Evolutionary conservation across 495 filamentous ascomycete species (phyloP).

Genomic region (Endocarpon pusillum): DNA sequence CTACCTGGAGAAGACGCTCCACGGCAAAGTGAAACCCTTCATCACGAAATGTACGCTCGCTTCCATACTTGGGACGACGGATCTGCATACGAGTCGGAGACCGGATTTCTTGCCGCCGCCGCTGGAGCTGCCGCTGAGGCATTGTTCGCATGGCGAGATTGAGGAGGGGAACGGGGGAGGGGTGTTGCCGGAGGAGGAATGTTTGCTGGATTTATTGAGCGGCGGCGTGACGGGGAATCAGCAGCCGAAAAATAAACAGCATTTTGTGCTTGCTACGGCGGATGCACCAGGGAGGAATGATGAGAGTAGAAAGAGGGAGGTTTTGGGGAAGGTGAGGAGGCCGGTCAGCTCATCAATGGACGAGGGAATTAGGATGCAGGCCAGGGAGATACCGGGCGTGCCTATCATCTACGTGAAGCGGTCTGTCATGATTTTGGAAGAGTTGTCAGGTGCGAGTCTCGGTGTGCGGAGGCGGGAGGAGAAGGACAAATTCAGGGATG

Average conservation of each 20-base stretch:
- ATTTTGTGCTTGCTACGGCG: constrained; percentile 72
- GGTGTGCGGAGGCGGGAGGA: constrained; percentile 50
- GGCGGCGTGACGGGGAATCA: constrained; percentile 31
- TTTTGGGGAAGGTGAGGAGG: constrained; percentile 18
- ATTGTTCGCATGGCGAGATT: constrained; percentile 78
- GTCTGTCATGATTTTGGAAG: constrained; percentile 81
- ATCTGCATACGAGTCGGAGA: constrained; percentile 17
- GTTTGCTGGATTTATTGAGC: constrained; percentile 61
- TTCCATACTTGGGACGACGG: constrained; percentile 26
- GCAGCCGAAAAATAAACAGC: constrained; percentile 57
- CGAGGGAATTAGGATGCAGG: constrained; percentile 15
- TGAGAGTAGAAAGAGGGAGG: constrained; percentile 10
- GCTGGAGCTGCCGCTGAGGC: constrained; percentile 53
- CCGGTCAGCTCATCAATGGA: constrained; percentile 6
- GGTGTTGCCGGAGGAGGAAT: constrained; percentile 58
- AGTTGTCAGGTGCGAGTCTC: constrained; percentile 51
- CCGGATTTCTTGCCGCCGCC: constrained; percentile 28
- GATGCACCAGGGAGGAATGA: constrained; percentile 15
- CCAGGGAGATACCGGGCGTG: constrained; percentile 43
- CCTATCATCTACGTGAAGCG: constrained; percentile 70
- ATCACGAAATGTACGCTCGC: constrained; percentile 43
- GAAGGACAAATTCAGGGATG: constrained; percentile 55
- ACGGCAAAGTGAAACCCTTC: constrained; percentile 75
- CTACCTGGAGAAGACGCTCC: constrained; percentile 54
- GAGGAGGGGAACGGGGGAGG: constrained; percentile 37